Conservation (phyloP, 2,329 filamentous ascomycete genomes). For the Aspergillus sp. region DNA sequence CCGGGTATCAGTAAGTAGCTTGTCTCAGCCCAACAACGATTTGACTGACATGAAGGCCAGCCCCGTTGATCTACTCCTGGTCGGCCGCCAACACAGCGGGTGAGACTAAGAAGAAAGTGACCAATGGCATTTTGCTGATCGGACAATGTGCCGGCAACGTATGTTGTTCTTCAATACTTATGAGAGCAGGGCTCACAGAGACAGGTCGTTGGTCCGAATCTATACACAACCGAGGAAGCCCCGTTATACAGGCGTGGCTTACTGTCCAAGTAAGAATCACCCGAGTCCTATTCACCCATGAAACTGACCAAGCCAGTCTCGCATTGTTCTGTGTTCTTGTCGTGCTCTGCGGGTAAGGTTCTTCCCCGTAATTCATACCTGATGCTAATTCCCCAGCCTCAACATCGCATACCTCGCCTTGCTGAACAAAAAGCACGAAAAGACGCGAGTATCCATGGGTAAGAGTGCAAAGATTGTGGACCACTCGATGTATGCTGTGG, state of each 20-base stretch:
- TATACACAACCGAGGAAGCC: slow-evolving; percentile 62
- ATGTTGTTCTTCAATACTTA: slow-evolving; percentile 3
- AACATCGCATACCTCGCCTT: slow-evolving; percentile 50
- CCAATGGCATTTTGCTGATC: slow-evolving; percentile 64
- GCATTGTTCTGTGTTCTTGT: slow-evolving; percentile 62
- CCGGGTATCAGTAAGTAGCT: slow-evolving; percentile 52
- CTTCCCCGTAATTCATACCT: neutral
- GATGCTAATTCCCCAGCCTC: slow-evolving; percentile 17
- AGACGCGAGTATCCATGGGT: slow-evolving; percentile 55
- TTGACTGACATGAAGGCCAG: slow-evolving; percentile 22
- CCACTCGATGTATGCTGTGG: slow-evolving; percentile 54
- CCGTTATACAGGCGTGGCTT: slow-evolving; percentile 60
- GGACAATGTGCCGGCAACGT: slow-evolving; percentile 64
- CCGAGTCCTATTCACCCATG: neutral
- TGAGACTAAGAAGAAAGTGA: slow-evolving; percentile 68
- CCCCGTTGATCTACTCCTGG: slow-evolving; percentile 69
- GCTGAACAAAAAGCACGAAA: slow-evolving; percentile 57
- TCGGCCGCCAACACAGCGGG: slow-evolving; percentile 64
- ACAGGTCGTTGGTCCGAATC: slow-evolving; percentile 60
- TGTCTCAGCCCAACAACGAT: no score
- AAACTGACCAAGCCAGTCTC: slow-evolving; percentile 34
- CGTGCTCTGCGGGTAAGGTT: slow-evolving; percentile 46
- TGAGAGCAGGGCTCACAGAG: neutral
- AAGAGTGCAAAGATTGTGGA: slow-evolving; percentile 61
- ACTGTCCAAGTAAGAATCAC: slow-evolving; percentile 48